Evolutionary conservation across 345 rosid species (phyloP), one percentile per base, ranked within the genome.

Genomic region (Gossypium longicalyx): DNA sequence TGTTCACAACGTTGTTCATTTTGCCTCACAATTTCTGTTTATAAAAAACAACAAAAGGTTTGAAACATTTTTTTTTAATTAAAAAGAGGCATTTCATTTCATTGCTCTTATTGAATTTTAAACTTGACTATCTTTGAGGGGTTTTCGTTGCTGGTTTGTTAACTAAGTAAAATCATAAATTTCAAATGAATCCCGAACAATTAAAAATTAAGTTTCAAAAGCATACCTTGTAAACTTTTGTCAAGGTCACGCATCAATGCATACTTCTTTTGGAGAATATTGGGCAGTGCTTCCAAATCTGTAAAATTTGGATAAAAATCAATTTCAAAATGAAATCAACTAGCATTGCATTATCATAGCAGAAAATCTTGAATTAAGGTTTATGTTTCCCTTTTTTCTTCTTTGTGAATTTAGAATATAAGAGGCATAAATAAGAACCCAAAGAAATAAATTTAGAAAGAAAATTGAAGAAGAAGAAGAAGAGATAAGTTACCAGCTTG

Each of bases 191-290:
- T 20, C 9, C 7, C 52, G 11, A 20, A 47, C 20, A 62, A 16
- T 44, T 57, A 52, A 17, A 49, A 62, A 5, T 27, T 9, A 22
- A 52, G 48, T 48, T 19, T 63, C 9, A 27, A 49, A 9, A 43
- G 48, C 12, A 9, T 86, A 93, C 99, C 99, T 83, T 91, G 96
- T 82, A 95, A 86, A 74, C 99, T 95, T 77, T 85, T 86, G 74
- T 95, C 99, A 29, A 95, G 93, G 77, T 93, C 96, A 61, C 89
- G 94, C 51, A 95, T 74, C 80, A 95, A 82, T 3, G 94, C 80
- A 75, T 91, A 95, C 78, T 93, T 95, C 87, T 91, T 95, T 80
- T 93, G 98, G 65, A 95, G 85, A 62, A 87, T 90, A 84, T 86
- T 80, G 3, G 99, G 93, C 67, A 93, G 71, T 2, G 96, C 85